These are phyloP conservation scores for Aspergillus vadensis DNA, from an alignment of 2,329 filamentous ascomycete genomes.

Conservation along the genomic window DNA sequence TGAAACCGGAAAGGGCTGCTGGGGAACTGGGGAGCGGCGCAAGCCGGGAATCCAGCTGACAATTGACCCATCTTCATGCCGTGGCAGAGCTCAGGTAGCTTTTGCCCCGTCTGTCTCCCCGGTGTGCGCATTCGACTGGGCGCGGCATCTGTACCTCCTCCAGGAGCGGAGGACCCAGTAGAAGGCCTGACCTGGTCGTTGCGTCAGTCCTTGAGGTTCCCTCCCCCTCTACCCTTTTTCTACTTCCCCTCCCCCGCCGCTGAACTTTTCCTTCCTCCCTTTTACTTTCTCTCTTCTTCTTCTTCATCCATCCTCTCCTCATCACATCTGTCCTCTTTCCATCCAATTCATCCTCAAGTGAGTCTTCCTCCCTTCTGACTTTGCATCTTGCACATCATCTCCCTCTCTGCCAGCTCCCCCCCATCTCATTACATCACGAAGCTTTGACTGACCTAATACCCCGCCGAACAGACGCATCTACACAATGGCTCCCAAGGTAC, in stretches of 20 bases:
- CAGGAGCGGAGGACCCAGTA: slow-evolving; percentile 7
- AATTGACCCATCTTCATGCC: slow-evolving; percentile 18
- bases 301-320: slow-evolving; percentile 2
- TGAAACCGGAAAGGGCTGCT: slow-evolving; percentile 44
- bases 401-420: slow-evolving; percentile 6
- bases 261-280: slow-evolving; percentile 23
- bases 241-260: slow-evolving; percentile 34
- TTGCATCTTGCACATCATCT: background rate
- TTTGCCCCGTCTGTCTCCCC: slow-evolving; percentile 32
- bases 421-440: slow-evolving; percentile 9
- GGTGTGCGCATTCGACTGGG: slow-evolving; percentile 28
- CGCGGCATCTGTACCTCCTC: slow-evolving; percentile 4
- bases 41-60: slow-evolving; percentile 31
- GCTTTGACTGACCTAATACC: slow-evolving; percentile 32
- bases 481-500: slow-evolving; percentile 43
- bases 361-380: slow-evolving; percentile 7
- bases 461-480: slow-evolving; percentile 29
- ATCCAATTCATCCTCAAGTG: slow-evolving; percentile 15
- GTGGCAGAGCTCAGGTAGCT: slow-evolving; percentile 21
- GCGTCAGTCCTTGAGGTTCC: slow-evolving; percentile 32
- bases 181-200: slow-evolving; percentile 32
- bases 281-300: slow-evolving; percentile 17
- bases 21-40: slow-evolving; percentile 32
- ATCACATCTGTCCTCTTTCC: slow-evolving; percentile 3
- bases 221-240: slow-evolving; percentile 23